These are phyloP conservation scores for Leccinellum luteum DNA, from an alignment of 768 basidiomycete species.

Conservation along the genomic window DNA sequence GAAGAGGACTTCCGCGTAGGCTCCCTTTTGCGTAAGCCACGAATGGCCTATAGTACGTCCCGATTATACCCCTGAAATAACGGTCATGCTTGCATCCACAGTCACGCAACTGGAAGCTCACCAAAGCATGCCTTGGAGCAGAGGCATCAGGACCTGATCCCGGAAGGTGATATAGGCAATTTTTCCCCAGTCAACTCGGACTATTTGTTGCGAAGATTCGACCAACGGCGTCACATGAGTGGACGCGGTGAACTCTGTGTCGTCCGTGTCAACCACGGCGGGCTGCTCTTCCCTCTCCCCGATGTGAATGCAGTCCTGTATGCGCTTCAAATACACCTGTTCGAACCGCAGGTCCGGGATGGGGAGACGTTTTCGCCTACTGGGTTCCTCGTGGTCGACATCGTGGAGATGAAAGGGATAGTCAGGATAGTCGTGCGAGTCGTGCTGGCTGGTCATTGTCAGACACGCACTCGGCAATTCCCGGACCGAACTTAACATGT, in stretches of 20 bases:
- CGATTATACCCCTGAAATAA: constrained; percentile 28
- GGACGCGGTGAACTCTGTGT: constrained; percentile 17
- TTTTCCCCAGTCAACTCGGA: constrained; percentile 53
- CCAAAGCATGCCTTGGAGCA: constrained; percentile 69
- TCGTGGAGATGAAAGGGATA: constrained; percentile 16
- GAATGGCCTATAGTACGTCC: constrained; percentile 32
- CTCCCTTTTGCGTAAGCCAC: constrained; percentile 21
- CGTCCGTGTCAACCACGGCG: constrained; percentile 14
- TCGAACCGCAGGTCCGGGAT: constrained; percentile 81
- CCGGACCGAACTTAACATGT: constrained; percentile 16
- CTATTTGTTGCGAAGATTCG: constrained; percentile 33
- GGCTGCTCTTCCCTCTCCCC: constrained; percentile 33
- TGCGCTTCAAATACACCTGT: constrained; percentile 62
- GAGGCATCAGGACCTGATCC: constrained; percentile 67
- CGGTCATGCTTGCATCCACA: neutral
- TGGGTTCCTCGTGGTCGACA: constrained; percentile 11
- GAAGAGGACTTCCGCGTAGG: constrained; percentile 11
- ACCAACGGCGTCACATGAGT: constrained; percentile 32
- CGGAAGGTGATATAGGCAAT: constrained; percentile 61
- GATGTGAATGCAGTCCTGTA: constrained; percentile 51
- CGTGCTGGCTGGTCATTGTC: constrained; percentile 21
- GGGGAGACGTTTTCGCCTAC: constrained; percentile 42
- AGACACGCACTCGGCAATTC: constrained; percentile 16
- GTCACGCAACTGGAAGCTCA: constrained; percentile 30
- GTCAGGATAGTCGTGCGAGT: constrained; percentile 23